A percentile compares a stretch with the other conserved stretches of the same genome.
phyloP scores from a whole-genome alignment of 2,329 filamentous ascomycete genomes.

The Neobulgaria alba region DNA sequence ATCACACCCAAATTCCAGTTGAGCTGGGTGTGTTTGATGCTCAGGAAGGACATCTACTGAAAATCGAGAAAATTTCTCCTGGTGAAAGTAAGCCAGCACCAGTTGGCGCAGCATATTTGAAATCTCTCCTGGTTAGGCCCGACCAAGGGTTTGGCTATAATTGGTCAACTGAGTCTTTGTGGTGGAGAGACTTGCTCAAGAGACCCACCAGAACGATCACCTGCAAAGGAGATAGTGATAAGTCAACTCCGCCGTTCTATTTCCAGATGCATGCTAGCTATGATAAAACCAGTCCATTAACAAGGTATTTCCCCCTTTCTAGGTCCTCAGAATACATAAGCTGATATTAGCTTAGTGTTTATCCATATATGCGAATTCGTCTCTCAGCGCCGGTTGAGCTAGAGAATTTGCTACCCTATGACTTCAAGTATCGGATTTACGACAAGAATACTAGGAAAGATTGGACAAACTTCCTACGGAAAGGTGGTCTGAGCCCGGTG shows the following conservation, averaged over 20 bases:
- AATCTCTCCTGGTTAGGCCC: constrained; percentile 78
- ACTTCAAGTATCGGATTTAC: constrained; percentile 99
- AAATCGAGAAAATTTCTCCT: constrained; percentile 95
- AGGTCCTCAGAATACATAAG: no score
- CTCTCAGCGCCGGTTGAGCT: constrained; percentile 88
- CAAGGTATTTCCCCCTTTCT: constrained; percentile 45
- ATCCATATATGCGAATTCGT: constrained; percentile 90
- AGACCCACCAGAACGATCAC: constrained; percentile 78
- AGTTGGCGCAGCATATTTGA: constrained; percentile 84
- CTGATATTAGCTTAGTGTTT: no score
- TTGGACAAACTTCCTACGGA: constrained; percentile 96
- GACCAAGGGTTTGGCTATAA: constrained; percentile 95
- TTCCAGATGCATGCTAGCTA: constrained; percentile 89
- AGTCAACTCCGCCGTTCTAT: constrained; percentile 75
- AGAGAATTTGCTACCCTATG: constrained; percentile 89
- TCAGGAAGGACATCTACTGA: constrained; percentile 79
- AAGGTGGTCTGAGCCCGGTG: constrained; percentile 92
- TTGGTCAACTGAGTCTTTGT: constrained; percentile 84
- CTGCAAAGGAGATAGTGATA: constrained; percentile 77
- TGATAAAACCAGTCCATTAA: constrained; percentile 75
- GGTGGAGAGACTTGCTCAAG: constrained; percentile 87
- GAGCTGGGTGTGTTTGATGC: constrained; percentile 87
- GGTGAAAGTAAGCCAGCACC: constrained; percentile 85
- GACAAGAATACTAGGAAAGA: constrained; percentile 98
- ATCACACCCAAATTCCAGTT: constrained; percentile 92